phyloP scores from a whole-genome alignment of 331 rosid species.

The Cydonia oblonga region DNA sequence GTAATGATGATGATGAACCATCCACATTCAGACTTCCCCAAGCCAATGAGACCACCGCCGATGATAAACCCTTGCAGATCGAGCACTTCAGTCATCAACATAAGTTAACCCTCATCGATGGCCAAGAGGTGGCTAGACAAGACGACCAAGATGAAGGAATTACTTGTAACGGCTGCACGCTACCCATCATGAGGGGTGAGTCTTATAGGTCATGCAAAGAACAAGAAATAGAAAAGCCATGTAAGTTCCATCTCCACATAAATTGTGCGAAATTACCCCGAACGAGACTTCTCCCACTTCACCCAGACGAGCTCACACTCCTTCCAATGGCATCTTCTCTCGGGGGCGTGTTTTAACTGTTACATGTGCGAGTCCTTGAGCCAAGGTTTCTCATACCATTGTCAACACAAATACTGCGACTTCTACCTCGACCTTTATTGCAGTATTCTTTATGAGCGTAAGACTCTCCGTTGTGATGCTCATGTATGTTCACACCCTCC shows the following conservation, averaged over 20 bases:
- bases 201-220: too few relatives aligned
- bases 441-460: not conserved
- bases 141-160: too few relatives aligned
- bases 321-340: too few relatives aligned
- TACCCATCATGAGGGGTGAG: too few relatives aligned
- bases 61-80: not conserved
- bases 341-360: too few relatives aligned
- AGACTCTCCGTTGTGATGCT: too few relatives aligned
- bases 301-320: not conserved
- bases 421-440: not conserved
- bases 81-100: not conserved
- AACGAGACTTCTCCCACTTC: not conserved
- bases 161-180: too few relatives aligned
- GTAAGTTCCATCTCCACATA: not conserved
- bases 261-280: not conserved
- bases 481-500: too few relatives aligned
- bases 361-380: not conserved
- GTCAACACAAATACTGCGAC: not conserved
- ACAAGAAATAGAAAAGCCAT: too few relatives aligned
- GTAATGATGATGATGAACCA: not conserved
- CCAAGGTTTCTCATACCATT: not conserved
- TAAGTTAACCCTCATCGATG: not conserved
- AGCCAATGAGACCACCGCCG: not conserved
- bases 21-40: not conserved
- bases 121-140: too few relatives aligned